Evolutionary conservation across 305 asterid genomes (phyloP).

Genomic region (Ajuga reptans): DNA sequence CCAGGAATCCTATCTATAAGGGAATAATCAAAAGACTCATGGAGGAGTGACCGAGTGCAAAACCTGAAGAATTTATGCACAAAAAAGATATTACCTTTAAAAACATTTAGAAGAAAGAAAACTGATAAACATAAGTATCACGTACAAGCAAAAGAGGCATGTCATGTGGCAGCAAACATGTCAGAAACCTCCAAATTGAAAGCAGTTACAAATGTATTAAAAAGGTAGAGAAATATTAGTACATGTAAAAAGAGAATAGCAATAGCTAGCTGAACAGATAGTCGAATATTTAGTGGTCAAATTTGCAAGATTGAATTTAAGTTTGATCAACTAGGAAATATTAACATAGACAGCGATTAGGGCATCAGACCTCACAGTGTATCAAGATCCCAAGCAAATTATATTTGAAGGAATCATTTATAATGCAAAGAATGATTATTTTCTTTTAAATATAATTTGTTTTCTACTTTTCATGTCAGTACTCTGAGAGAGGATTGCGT

Average conservation of each 20-base stretch:
- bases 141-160: slow-evolving; percentile 7
- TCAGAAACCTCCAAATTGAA: too few relatives aligned
- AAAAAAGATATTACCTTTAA: slow-evolving; percentile 14
- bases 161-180: slow-evolving; percentile 15
- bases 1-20: slow-evolving; percentile 95
- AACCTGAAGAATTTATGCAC: slow-evolving; percentile 51
- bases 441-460: not conserved
- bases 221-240: slow-evolving; percentile 8
- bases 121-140: not conserved
- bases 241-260: not conserved
- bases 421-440: not conserved
- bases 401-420: not conserved
- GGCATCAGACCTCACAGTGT: not conserved
- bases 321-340: slow-evolving; percentile 5
- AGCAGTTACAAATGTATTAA: slow-evolving; percentile 6
- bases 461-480: not conserved
- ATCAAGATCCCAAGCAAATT: not conserved
- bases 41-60: slow-evolving; percentile 84
- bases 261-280: not conserved
- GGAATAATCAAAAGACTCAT: slow-evolving; percentile 75
- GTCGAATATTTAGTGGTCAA: not conserved
- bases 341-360: not conserved
- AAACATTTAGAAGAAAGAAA: slow-evolving; percentile 1
- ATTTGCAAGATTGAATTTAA: not conserved
- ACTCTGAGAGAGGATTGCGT: not conserved